Evolutionary conservation across 192 early-diverging fungal species (phyloP).

Genomic region (Coemansia erecta): DNA sequence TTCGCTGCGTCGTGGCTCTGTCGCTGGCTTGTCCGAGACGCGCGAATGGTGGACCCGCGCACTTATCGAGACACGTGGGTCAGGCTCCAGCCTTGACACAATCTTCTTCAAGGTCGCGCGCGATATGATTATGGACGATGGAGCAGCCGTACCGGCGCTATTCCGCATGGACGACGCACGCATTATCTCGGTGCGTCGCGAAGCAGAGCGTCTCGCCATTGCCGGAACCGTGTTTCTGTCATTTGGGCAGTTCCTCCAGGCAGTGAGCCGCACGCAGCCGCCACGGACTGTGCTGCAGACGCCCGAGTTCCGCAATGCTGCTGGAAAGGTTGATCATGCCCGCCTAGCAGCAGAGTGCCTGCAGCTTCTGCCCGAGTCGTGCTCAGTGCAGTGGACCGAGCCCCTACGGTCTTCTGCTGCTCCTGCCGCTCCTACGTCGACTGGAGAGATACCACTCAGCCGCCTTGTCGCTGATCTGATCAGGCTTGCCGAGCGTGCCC

Average conservation of each 20-base stretch:
- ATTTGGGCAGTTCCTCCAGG: slow-evolving; percentile 47
- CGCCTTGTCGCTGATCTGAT: slow-evolving; percentile 32
- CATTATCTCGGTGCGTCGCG: slow-evolving; percentile 34
- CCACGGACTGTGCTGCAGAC: background rate
- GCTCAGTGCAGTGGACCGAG: slow-evolving; percentile 42
- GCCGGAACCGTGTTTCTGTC: slow-evolving; percentile 40
- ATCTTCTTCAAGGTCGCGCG: slow-evolving; percentile 31
- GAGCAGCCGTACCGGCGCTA: slow-evolving; percentile 25
- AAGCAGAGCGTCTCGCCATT: slow-evolving; percentile 40
- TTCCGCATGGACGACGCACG: slow-evolving; percentile 52
- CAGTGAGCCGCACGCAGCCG: slow-evolving; percentile 13
- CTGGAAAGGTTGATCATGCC: slow-evolving; percentile 31
- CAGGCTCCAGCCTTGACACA: slow-evolving; percentile 19
- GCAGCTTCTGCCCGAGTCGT: slow-evolving; percentile 42
- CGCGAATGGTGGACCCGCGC: slow-evolving; percentile 45
- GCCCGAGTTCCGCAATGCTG: slow-evolving; percentile 19
- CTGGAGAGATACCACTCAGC: slow-evolving; percentile 37
- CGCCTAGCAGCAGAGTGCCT: slow-evolving; percentile 42
- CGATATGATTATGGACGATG: slow-evolving; percentile 47
- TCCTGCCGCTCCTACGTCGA: background rate
- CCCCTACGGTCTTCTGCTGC: slow-evolving; percentile 13
- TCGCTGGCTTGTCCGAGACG: slow-evolving; percentile 23
- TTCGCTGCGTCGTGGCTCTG: slow-evolving; percentile 25
- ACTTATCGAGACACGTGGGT: slow-evolving; percentile 10
- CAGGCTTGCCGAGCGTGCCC: slow-evolving; percentile 28